phyloP scores from a whole-genome alignment of 1,284 basidiomycete species.

The Waitea zeae region DNA sequence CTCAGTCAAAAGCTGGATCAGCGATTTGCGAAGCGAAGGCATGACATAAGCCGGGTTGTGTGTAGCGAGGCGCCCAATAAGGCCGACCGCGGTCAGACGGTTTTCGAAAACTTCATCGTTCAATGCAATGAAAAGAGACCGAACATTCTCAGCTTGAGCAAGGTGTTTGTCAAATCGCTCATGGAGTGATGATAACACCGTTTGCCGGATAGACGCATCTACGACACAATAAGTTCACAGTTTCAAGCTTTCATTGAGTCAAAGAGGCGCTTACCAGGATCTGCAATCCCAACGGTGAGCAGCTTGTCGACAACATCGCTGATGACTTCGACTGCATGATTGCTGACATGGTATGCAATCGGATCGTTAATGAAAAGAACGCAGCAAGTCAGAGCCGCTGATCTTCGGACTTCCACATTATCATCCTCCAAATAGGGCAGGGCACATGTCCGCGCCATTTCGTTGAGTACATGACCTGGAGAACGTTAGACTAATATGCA shows the following conservation, averaged over 20 bases:
- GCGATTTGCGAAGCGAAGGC: constrained; percentile 89
- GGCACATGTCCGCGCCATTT: constrained; percentile 88
- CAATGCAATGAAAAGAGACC: constrained; percentile 91
- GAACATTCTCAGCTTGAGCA: constrained; percentile 97
- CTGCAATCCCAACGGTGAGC: constrained; percentile 91
- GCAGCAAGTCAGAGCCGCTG: constrained; percentile 89
- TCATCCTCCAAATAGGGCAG: constrained; percentile 94
- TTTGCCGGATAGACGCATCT: constrained; percentile 77
- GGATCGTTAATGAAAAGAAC: constrained; percentile 88
- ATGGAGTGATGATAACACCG: constrained; percentile 79
- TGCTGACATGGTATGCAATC: constrained; percentile 92
- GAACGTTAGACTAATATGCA: constrained; percentile 2
- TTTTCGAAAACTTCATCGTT: constrained; percentile 97
- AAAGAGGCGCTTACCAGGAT: constrained; percentile 52
- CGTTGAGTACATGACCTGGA: constrained; percentile 82
- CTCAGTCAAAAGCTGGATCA: constrained; percentile 95
- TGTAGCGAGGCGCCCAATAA: constrained; percentile 88
- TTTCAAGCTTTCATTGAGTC: constrained; percentile 1
- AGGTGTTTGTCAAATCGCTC: constrained; percentile 96
- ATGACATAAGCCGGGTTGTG: constrained; percentile 99
- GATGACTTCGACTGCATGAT: constrained; percentile 94
- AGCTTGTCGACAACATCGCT: constrained; percentile 97
- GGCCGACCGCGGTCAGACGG: constrained; percentile 74
- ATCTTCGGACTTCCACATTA: constrained; percentile 73
- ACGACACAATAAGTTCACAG: too few relatives aligned